Evolutionary conservation across 352 stramenopile genomes (phyloP), one percentile per base, ranked within the genome.

Genomic region (Thalassiosira sp.): DNA sequence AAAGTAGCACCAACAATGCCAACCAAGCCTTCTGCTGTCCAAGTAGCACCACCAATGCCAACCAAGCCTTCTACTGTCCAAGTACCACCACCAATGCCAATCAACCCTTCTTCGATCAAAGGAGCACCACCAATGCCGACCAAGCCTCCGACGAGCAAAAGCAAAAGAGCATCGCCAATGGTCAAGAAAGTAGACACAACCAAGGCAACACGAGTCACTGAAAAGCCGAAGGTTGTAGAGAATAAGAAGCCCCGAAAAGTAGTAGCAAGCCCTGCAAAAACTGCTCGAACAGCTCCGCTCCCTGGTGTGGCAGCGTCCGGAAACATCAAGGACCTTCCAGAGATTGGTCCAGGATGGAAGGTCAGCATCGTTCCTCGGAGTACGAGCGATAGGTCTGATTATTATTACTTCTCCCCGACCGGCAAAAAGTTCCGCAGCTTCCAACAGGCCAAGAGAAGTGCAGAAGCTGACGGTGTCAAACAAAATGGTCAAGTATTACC

Each of bases 361-460:
- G 49, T 58, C 8, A 35, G 28, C 25, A 58, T 18, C 20, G 28
- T 58, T 40, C 49, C 49, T 8, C 33, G 49, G 10, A 58, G 20
- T 15, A 40, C 1, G 0, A 40, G 15, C 8, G 49, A 33, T 18
- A 35, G 11, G 49, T 5, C 13, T 3, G 49, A 58, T 31, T 35
- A 27, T 49, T 64, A 65, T 53, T 65, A 65, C 33, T 37, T 53
- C 15, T 65, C 56, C 42, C 56, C 56, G 2, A 52, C 18, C n/a
- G 56, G 56, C 35, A 7, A 53, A 31, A 28, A 33, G 22, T 65
- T 51, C 24, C 56, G 31, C n/a, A 65, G 42, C 42, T 18, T 52
- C 8, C 28, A 65, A 18, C 31, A 65, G 37, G 56, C 56, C 56
- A 53, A 53, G 56, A 6, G 31, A n/a, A 35, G 52, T 53, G 57